Conservation (phyloP, 148 eudicot genomes). For the Bassia scoparia region DNA sequence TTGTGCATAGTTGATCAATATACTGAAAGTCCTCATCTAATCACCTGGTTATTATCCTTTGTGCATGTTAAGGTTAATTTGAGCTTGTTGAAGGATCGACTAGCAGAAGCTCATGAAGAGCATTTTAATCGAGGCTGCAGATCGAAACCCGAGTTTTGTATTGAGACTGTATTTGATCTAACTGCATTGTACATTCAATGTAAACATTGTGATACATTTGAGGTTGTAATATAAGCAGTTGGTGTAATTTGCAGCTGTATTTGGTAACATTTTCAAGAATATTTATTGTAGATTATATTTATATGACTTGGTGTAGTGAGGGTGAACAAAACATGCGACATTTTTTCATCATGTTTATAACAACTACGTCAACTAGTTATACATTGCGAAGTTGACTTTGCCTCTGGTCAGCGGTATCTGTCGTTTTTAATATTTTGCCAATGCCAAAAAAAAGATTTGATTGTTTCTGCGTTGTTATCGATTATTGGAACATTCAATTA, state of each 20-base stretch:
- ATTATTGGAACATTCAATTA: too few species aligned
- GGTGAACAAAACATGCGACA: background rate
- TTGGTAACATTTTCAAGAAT: background rate
- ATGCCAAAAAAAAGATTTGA: background rate
- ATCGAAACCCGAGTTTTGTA: conserved; percentile 59
- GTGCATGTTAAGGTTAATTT: conserved; percentile 51
- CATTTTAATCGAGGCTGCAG: conserved; percentile 85
- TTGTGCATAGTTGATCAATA: background rate
- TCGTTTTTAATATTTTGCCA: background rate
- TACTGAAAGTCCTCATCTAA: background rate
- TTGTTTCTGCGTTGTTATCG: background rate
- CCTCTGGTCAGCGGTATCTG: background rate
- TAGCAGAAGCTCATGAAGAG: conserved; percentile 76
- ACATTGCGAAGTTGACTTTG: conserved; percentile 12
- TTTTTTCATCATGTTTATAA: background rate
- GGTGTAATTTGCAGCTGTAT: background rate
- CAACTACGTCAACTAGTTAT: background rate
- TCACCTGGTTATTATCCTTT: background rate
- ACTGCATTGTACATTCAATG: conserved; percentile 78
- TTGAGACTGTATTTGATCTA: conserved; percentile 52
- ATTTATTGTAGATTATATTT: background rate
- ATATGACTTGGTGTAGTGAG: background rate
- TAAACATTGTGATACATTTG: conserved; percentile 63
- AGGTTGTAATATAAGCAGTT: conserved; percentile 53
- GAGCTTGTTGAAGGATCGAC: conserved; percentile 47